These are phyloP conservation scores for Acacia pycnantha DNA, from an alignment of 331 rosid genomes.

Conservation along the genomic window DNA sequence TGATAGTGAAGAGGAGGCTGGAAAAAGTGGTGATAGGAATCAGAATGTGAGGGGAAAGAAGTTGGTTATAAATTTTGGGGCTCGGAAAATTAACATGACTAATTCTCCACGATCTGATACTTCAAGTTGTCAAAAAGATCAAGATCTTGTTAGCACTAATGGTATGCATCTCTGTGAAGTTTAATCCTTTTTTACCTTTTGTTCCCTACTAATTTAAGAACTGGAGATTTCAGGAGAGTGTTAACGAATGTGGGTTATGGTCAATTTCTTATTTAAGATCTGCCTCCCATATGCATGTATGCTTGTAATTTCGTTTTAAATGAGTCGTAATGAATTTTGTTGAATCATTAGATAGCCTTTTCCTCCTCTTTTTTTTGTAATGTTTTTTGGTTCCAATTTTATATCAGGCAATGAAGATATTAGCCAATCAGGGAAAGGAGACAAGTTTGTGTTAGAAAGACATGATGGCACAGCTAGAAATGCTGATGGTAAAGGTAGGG, in stretches of 20 bases:
- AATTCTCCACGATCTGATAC: conserved; percentile 85
- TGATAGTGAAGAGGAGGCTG: conserved; percentile 74
- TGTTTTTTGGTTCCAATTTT: conserved; percentile 23
- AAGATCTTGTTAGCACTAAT: conserved; percentile 50
- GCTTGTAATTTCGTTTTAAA: background rate
- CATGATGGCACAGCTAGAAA: conserved; percentile 43
- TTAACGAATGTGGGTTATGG: conserved; percentile 11
- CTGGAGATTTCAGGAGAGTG: background rate
- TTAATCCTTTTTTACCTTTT: background rate
- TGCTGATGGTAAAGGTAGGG: conserved; percentile 50
- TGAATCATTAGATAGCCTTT: conserved; percentile 3
- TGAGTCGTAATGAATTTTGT: background rate
- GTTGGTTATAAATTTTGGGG: conserved; percentile 85
- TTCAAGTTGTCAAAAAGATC: conserved; percentile 82
- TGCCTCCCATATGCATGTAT: background rate
- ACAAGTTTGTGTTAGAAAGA: conserved; percentile 46
- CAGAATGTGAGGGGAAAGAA: conserved; percentile 81
- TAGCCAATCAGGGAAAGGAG: conserved; percentile 44
- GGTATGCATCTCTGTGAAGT: conserved; percentile 46
- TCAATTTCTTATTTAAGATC: conserved; percentile 14
- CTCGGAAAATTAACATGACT: conserved; percentile 82
- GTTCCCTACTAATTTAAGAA: background rate
- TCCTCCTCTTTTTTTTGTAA: background rate
- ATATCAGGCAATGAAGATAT: conserved; percentile 51
- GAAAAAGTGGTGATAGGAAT: conserved; percentile 56